Evolutionary conservation across 2,329 filamentous ascomycete species (phyloP), one percentile per base, ranked within the genome.

Genomic region (Diplodia intermedia): DNA sequence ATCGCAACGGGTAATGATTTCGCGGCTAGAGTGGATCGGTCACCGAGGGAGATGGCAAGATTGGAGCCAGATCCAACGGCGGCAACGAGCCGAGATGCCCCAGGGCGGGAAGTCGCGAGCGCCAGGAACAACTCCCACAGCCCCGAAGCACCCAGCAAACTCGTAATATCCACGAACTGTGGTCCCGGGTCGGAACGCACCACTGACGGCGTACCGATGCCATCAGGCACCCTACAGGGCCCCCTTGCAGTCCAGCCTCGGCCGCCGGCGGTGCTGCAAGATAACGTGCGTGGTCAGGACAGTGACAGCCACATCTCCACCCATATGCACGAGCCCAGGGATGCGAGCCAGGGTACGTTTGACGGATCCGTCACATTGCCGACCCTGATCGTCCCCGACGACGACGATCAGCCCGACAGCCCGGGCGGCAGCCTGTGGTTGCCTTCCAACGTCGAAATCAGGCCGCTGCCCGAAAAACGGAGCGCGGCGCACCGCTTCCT

Each of bases 291-390:
- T 26, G 7, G 36, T 5, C n/a, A 47, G 26, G 6, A 3, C 9
- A 3, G 33, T 2, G 31, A 50, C 29, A n/a, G 20, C 36, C 29
- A 33, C 12, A 33, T 50, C 23, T 38, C 6, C 43, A 18, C 23
- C 29, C 57, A 12, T 31, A 38, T 63, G 60, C n/a, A 26, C 43
- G 60, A 38, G 47, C 60, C 20, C 31, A 20, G n/a, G 31, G 60
- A 63, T 52, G 47, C 7, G n/a, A 29, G 31, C 47, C 60, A 63
- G 43, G 31, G 47, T 29, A 38, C 47, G 33, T 31, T 53, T 12
- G 47, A 63, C 20, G 60, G 47, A 52, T 53, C 60, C 53, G 60
- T 63, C 60, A 65, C 62, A n/a, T 23, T 65, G 18, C 65, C 65
- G 8, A 66, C 65, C 15, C 36, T 57, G 26, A 38, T 57, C 26